Evolutionary conservation across 2,329 filamentous ascomycete species (phyloP).

Genomic region (Lasiodiplodia theobromae): DNA sequence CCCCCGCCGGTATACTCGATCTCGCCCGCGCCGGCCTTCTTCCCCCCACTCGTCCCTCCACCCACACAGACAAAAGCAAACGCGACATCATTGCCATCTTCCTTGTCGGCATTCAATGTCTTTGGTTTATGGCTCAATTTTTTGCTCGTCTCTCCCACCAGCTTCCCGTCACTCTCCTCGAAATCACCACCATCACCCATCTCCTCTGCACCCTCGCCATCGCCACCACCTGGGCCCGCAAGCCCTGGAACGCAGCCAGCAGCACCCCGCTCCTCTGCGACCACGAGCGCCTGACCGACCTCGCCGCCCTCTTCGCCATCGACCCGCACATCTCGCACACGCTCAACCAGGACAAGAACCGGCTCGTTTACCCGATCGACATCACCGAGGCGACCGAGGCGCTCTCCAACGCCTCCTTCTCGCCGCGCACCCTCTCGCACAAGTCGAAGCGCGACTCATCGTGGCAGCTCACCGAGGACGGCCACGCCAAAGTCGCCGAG

Average conservation of each 20-base stretch:
- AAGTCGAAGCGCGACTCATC: background rate
- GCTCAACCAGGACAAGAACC: constrained; percentile 10
- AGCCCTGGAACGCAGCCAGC: constrained; percentile 40
- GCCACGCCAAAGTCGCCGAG: constrained; percentile 11
- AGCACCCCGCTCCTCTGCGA: background rate
- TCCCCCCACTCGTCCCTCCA: constrained; percentile 28
- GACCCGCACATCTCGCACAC: constrained; percentile 10
- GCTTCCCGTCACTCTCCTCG: constrained; percentile 49
- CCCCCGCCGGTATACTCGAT: constrained; percentile 32
- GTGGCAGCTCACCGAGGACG: background rate
- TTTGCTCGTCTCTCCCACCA: constrained; percentile 41
- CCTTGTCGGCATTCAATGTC: constrained; percentile 48
- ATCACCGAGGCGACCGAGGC: constrained; percentile 9
- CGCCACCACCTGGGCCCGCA: constrained; percentile 45
- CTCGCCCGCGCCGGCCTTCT: constrained; percentile 34
- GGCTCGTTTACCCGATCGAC: constrained; percentile 17
- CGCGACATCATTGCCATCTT: constrained; percentile 35
- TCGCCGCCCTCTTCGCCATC: constrained; percentile 33
- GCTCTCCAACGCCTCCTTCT: constrained; percentile 2
- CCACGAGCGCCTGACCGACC: constrained; percentile 31
- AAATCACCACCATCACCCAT: constrained; percentile 47
- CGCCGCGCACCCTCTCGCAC: background rate
- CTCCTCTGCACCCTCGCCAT: constrained; percentile 45
- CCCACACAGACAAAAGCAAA: constrained; percentile 37
- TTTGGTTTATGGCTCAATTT: constrained; percentile 49